Evolutionary conservation across 225 moss, liverwort and hornwort genomes (phyloP).

Genomic region (Bryum argenteum): DNA sequence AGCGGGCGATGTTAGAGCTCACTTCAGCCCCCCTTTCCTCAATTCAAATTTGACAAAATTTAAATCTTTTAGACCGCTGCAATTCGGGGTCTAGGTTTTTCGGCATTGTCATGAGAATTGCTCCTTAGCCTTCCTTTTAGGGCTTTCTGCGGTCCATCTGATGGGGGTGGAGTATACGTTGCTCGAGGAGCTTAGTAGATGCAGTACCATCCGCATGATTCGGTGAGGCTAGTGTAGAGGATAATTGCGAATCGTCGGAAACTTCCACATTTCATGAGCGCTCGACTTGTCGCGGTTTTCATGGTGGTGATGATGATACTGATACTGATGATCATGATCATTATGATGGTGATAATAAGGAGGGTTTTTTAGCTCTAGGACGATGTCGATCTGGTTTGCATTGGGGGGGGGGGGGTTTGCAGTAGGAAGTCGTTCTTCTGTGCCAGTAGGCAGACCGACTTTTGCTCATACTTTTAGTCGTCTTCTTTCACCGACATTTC

Average conservation of each 20-base stretch:
- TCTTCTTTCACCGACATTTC: constrained; percentile 9
- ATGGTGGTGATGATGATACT: not conserved
- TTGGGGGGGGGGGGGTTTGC: constrained; percentile 3
- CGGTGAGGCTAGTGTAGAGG: constrained; percentile 16
- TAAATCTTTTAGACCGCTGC: constrained; percentile 8
- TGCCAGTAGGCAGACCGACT: constrained; percentile 5
- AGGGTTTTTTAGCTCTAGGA: constrained; percentile 7
- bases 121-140: constrained; percentile 11
- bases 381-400: constrained; percentile 9
- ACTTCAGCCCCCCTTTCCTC: not conserved
- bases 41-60: constrained; percentile 32
- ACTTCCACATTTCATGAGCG: constrained; percentile 18
- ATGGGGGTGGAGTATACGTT: not conserved
- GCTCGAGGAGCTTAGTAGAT: constrained; percentile 11
- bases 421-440: constrained; percentile 7
- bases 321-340: not conserved
- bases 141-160: not conserved
- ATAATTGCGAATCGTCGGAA: constrained; percentile 22
- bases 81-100: constrained; percentile 39
- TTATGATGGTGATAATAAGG: not conserved
- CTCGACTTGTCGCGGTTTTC: constrained; percentile 15
- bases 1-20: constrained; percentile 15
- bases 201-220: constrained; percentile 12
- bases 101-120: constrained; percentile 34
- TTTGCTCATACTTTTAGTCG: not conserved